Base-by-base conservation (phyloP, 306 rosid genomes). In the Benincasa hispida region DNA sequence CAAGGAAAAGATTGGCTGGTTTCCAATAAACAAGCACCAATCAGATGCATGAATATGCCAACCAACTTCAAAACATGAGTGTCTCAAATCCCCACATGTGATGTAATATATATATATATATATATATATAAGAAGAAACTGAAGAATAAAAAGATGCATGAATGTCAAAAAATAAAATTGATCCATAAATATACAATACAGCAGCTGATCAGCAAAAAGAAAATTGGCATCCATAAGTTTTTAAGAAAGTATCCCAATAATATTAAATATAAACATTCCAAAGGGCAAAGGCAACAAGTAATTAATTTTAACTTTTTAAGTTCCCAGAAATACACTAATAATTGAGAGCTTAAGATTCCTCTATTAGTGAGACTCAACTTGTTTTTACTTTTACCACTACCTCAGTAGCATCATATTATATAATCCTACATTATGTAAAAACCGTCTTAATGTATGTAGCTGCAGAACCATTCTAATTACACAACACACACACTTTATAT, bases 381-480 rank as follows among this genome's bases (percentile, higher is more conserved):
- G 12, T 67, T 37, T 67, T 37, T 21, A 9, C 37, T 45, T 69
- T 50, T 5, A 50, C 55, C 17, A 50, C 55, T 15, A 50, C 57
- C 76, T 47, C 37, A 27, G 18, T 39, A 39, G 74, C 54, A 58
- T 58, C 25, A 61, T 61, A 70, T 62, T n/a, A n/a, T n/a, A n/a
- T n/a, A n/a, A 47, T 47, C 76, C 75, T 70, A 70, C 58, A 70
- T 45, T 66, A 72, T 72, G 60, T 72, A 72, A 48, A 25, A 72
- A 28, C 14, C 14, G 13, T 50, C 60, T 42, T 72, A 17, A 45
- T 48, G 76, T 48, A 14, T 48, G 76, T 48, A 72, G 76, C 35
- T 27, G 76, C 59, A 72, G 25, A 72, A 72, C 22, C 55, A 48
- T 72, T 60, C 76, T 48, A 72, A 45, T 7, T 17, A 69, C 56